Evolutionary conservation across 1,284 basidiomycete genomes (phyloP).

Genomic region (Ceratobasidium sp.): DNA sequence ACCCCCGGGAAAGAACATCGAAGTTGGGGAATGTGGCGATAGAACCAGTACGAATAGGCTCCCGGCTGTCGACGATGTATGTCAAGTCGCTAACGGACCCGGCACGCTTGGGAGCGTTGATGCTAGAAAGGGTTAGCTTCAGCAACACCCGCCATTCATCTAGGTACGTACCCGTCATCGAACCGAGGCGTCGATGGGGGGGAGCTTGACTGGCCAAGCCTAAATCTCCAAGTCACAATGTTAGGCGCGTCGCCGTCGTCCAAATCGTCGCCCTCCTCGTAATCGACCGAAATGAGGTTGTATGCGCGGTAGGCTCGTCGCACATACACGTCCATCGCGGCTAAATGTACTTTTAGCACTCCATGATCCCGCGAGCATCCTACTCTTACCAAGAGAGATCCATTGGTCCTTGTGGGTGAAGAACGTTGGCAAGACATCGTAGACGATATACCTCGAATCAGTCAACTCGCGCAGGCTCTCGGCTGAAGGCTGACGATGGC

Average conservation of each 20-base stretch:
- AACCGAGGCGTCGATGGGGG: conserved; percentile 80
- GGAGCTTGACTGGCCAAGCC: conserved; percentile 82
- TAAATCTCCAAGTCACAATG: conserved; percentile 92
- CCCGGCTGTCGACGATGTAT: conserved; percentile 79
- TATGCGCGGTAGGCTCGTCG: conserved; percentile 97
- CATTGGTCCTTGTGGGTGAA: conserved; percentile 87
- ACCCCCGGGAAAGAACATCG: conserved; percentile 72
- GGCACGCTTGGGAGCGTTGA: conserved; percentile 57
- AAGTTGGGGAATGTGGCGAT: conserved; percentile 89
- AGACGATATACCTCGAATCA: conserved; percentile 96
- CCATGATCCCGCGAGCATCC: background rate
- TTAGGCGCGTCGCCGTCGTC: conserved; percentile 82
- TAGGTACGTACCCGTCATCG: conserved; percentile 56
- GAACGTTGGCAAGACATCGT: conserved; percentile 95
- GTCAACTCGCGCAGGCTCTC: conserved; percentile 92
- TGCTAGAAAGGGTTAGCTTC: conserved; percentile 42
- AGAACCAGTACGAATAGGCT: conserved; percentile 86
- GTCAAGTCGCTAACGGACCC: conserved; percentile 93
- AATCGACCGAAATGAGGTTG: conserved; percentile 89
- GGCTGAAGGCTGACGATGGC: conserved; percentile 75
- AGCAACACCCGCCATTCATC: conserved; percentile 43
- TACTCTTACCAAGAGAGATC: conserved; percentile 78
- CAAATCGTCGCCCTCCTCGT: conserved; percentile 82
- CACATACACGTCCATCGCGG: conserved; percentile 95
- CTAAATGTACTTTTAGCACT: conserved; percentile 52